Evolutionary conservation across 2,329 filamentous ascomycete genomes (phyloP).

Genomic region (Septoria petroselini): DNA sequence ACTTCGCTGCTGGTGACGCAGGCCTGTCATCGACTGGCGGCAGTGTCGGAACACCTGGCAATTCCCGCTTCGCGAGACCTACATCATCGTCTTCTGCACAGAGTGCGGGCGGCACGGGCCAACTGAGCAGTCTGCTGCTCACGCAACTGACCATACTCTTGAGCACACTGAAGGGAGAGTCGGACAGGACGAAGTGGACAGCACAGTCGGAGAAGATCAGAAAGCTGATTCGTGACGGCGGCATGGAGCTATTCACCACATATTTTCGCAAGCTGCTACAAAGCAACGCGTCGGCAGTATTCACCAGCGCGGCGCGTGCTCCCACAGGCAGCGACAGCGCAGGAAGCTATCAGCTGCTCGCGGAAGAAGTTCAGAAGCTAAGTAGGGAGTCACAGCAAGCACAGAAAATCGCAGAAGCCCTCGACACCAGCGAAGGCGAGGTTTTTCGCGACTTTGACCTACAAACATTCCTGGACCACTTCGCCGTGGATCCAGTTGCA

Average conservation of each 20-base stretch:
- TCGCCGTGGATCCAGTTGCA: conserved; percentile 83
- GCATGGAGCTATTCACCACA: conserved; percentile 97
- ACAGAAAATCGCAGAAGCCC: conserved; percentile 85
- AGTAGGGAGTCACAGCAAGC: conserved; percentile 77
- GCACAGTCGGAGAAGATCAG: conserved; percentile 84
- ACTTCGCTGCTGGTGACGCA: conserved; percentile 56
- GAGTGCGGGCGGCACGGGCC: conserved; percentile 42
- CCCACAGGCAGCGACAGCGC: conserved; percentile 54
- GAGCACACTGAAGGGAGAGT: conserved; percentile 92
- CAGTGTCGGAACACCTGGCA: conserved; percentile 51
- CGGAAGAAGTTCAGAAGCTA: conserved; percentile 82
- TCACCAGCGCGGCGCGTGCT: conserved; percentile 71
- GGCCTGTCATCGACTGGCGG: conserved; percentile 53
- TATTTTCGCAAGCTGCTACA: conserved; percentile 91
- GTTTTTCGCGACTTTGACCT: conserved; percentile 95
- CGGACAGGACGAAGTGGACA: conserved; percentile 88
- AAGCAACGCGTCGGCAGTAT: conserved; percentile 88
- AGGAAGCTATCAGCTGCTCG: conserved; percentile 79
- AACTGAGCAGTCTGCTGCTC: conserved; percentile 85
- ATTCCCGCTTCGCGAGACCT: conserved; percentile 56
- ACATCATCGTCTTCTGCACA: conserved; percentile 52
- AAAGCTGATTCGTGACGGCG: conserved; percentile 96
- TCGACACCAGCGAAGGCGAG: conserved; percentile 87
- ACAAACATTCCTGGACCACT: conserved; percentile 93
- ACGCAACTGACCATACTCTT: conserved; percentile 93